Evolutionary conservation across 2,329 filamentous ascomycete genomes (phyloP).

Genomic region (Lasiodiplodia hormozganensis): DNA sequence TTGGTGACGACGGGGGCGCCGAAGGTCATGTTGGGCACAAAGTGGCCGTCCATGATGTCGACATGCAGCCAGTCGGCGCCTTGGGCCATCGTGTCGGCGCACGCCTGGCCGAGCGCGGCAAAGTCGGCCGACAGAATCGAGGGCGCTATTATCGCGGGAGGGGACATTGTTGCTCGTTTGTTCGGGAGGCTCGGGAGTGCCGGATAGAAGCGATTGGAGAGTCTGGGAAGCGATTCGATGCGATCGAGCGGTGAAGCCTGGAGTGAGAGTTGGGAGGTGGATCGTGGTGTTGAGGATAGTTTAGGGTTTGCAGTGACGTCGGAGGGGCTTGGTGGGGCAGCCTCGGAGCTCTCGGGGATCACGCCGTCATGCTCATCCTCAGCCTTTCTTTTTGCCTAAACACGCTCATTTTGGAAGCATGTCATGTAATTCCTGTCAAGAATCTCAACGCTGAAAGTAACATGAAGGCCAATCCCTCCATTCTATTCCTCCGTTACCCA

Average conservation of each 20-base stretch:
- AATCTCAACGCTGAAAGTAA: no score
- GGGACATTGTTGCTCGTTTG: conserved; percentile 71
- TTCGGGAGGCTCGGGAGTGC: background rate
- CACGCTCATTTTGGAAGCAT: background rate
- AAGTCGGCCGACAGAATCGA: conserved; percentile 99
- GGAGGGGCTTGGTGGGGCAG: conserved; percentile 27
- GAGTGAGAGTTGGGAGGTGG: background rate
- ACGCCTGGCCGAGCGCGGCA: conserved; percentile 83
- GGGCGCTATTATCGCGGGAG: conserved; percentile 91
- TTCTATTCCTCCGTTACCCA: no score
- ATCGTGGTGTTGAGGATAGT: background rate
- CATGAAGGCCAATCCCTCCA: no score
- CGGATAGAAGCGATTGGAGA: background rate
- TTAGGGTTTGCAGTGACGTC: conserved; percentile 22
- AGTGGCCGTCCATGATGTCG: conserved; percentile 85
- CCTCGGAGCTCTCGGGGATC: conserved; percentile 11
- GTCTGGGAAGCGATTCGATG: background rate
- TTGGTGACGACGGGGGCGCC: conserved; percentile 94
- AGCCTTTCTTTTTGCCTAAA: background rate
- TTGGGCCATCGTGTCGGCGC: conserved; percentile 81
- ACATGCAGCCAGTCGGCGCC: conserved; percentile 68
- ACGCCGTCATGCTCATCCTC: background rate
- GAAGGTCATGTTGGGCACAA: conserved; percentile 98
- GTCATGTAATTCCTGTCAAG: no score
- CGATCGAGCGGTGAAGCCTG: background rate